phyloP scores from a whole-genome alignment of 805 yeast genomes.

The Starmerella powellii region DNA sequence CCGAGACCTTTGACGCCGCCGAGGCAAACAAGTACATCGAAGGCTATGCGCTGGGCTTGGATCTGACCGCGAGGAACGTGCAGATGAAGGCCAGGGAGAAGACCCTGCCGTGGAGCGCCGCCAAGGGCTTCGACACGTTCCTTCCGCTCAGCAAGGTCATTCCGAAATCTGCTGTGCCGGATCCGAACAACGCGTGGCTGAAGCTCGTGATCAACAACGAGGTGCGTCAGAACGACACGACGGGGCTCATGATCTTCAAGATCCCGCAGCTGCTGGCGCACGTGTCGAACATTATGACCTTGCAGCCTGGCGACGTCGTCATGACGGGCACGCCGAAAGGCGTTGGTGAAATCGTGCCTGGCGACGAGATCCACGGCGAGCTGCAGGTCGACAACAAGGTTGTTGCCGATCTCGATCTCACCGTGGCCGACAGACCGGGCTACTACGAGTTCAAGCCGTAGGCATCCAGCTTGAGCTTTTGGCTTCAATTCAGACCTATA shows the following conservation, averaged over 20 bases:
- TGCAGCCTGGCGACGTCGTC: slow-evolving; percentile 80
- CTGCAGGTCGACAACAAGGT: slow-evolving; percentile 44
- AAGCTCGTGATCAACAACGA: slow-evolving; percentile 59
- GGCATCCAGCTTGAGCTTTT: too few species aligned
- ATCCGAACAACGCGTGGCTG: slow-evolving; percentile 60
- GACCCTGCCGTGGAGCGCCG: slow-evolving; percentile 94
- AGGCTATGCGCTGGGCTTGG: slow-evolving; percentile 84
- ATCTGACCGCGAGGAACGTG: slow-evolving; percentile 89
- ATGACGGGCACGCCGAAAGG: slow-evolving; percentile 97
- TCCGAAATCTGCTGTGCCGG: slow-evolving; percentile 50
- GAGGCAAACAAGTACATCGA: slow-evolving; percentile 69
- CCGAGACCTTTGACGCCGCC: slow-evolving; percentile 41
- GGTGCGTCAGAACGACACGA: slow-evolving; percentile 54
- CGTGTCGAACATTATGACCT: slow-evolving; percentile 81
- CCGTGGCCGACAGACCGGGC: slow-evolving; percentile 39
- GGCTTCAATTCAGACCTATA: too few species aligned
- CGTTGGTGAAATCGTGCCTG: slow-evolving; percentile 73
- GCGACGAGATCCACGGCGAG: slow-evolving; percentile 62
- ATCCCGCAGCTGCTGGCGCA: slow-evolving; percentile 67
- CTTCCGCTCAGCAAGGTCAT: slow-evolving; percentile 72
- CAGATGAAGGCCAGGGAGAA: slow-evolving; percentile 89
- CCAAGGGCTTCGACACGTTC: slow-evolving; percentile 94
- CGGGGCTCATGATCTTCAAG: slow-evolving; percentile 77
- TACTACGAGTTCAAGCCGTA: slow-evolving; percentile 45
- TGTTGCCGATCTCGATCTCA: slow-evolving; percentile 40